Percentiles rank a stretch among this genome's conserved stretches.
Conservation (phyloP, 768 basidiomycete genomes). For the Pleurotus sapidus region DNA sequence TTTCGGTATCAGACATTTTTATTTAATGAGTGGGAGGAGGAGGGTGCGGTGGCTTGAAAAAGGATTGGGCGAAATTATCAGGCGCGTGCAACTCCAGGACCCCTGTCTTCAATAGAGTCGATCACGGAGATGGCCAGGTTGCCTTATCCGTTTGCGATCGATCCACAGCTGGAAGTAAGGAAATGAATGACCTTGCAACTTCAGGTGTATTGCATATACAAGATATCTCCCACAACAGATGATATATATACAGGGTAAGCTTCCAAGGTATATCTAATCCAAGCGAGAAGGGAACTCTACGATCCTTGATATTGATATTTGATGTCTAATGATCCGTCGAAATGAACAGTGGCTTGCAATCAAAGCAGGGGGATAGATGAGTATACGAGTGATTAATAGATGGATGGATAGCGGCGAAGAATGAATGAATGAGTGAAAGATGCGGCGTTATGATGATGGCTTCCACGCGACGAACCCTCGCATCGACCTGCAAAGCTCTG, state of each 20-base stretch:
- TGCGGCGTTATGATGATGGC: conserved; percentile 14
- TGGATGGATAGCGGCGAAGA: too few species aligned
- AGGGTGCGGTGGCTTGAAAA: conserved; percentile 10
- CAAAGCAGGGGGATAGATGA: neutral
- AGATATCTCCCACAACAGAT: conserved; percentile 6
- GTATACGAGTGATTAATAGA: too few species aligned
- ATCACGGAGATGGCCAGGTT: conserved; percentile 10
- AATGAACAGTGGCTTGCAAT: neutral
- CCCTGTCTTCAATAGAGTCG: conserved; percentile 7
- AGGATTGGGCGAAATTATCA: conserved; percentile 8
- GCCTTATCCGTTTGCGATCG: conserved; percentile 18
- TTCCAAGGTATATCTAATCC: neutral
- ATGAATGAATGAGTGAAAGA: too few species aligned
- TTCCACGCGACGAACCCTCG: conserved; percentile 59
- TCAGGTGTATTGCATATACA: neutral
- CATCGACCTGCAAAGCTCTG: conserved; percentile 43
- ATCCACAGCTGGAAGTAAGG: neutral
- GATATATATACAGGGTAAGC: conserved; percentile 1
- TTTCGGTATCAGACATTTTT: conserved; percentile 62
- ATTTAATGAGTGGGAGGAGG: conserved; percentile 10
- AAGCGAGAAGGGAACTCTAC: neutral
- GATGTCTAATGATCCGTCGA: neutral
- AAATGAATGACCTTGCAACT: too few species aligned
- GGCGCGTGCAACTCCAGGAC: conserved; percentile 6
- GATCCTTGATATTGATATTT: neutral